Evolutionary conservation across 345 rosid genomes (phyloP).

Genomic region (Euphorbia pulcherrima): DNA sequence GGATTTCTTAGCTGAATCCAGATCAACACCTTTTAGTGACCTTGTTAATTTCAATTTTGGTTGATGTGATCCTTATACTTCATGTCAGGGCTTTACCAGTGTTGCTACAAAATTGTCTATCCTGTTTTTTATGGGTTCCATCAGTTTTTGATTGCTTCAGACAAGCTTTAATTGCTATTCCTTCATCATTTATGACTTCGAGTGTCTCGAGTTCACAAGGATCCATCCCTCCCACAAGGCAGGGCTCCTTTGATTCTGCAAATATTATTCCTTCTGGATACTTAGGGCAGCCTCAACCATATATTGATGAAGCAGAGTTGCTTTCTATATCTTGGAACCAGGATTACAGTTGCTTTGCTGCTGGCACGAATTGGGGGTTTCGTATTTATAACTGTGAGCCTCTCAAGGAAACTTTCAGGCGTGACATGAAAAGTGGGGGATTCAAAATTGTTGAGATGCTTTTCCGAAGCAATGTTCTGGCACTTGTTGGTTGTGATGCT

Average conservation of each 20-base stretch:
- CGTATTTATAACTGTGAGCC: constrained; percentile 89
- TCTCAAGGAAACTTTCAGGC: constrained; percentile 85
- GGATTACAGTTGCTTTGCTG: constrained; percentile 84
- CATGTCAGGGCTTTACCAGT: too few relatives aligned
- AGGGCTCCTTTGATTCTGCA: constrained; percentile 31
- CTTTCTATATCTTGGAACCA: constrained; percentile 84
- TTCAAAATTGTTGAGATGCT: constrained; percentile 83
- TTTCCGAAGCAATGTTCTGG: constrained; percentile 83
- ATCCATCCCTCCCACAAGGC: constrained; percentile 25
- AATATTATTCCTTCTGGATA: constrained; percentile 29
- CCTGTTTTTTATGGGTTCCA: constrained; percentile 11
- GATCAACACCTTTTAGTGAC: too few relatives aligned
- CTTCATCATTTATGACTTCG: constrained; percentile 46
- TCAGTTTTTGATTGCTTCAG: constrained; percentile 11
- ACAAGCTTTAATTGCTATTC: constrained; percentile 21
- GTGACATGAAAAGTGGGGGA: constrained; percentile 72
- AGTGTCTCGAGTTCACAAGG: constrained; percentile 37
- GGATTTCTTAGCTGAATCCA: too few relatives aligned
- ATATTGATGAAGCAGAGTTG: constrained; percentile 44
- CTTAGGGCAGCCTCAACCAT: constrained; percentile 30
- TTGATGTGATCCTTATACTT: too few relatives aligned
- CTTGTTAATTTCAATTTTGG: too few relatives aligned
- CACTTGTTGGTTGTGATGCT: constrained; percentile 92
- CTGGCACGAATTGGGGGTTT: constrained; percentile 83
- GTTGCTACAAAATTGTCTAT: constrained; percentile 1